Evolutionary conservation across 495 filamentous ascomycete species (phyloP), one percentile per base, ranked within the genome.

Genomic region (Aspergillus ellipticus): DNA sequence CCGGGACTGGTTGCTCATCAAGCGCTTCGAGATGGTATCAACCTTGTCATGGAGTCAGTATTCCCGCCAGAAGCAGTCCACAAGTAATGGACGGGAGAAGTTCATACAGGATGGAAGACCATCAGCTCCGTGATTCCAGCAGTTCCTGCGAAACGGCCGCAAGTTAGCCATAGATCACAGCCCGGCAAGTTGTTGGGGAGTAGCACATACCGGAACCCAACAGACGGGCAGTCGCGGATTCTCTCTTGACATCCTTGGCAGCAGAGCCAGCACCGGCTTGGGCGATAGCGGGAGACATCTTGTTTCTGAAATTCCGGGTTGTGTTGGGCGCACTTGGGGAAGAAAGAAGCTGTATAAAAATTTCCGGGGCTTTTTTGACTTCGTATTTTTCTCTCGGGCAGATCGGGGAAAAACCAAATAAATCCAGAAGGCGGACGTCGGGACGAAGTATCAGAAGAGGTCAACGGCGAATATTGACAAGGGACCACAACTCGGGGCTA

Each of bases 1-100:
- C 74, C 79, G 84, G 62, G 82, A 82, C 66, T 96, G 87, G 72
- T 99, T 97, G 85, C 91, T 96, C 94, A 99, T 99, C 75, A 99
- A 85, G 45, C 94, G 89, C 80, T 99, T 99, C 46, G 94, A 92
- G 55, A 90, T 96, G 41, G 94, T 99, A 72, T 99, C 94, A 73
- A 99, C 90, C 90, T 94, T 67, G 63, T 46, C 16, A 31, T 3
- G 20, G 35, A 22, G 41, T 75, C 57, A 75, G 69, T 61, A 42
- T 42, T 0, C 6, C 28, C 26, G 20, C 21, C 6, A 22, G 16
- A 49, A 2, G 37, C 15, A 15, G 24, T 31, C 17, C 29, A 8
- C 24, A 21, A 17, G 20, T 15, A 16, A 20, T n/a, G 3, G 21
- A 5, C 8, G 10, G 20, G 41, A 15, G 45, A 42, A 24, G n/a